phyloP scores from a whole-genome alignment of 169 alveolate genomes.

The Plasmodium relictum region DNA sequence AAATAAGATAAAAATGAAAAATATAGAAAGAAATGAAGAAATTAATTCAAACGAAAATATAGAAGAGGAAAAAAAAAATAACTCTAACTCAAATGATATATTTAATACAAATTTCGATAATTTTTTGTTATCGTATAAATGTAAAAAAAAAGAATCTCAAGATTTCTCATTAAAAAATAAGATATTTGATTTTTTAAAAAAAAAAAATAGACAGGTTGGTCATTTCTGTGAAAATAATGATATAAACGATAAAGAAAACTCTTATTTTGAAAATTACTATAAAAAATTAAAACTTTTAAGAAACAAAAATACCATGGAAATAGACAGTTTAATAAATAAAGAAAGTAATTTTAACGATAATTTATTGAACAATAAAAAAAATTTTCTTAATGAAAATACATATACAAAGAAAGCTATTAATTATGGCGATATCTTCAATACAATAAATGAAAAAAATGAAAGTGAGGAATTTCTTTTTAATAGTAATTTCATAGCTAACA shows the following conservation, averaged over 20 bases:
- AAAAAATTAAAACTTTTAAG: conserved; percentile 3
- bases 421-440: not conserved
- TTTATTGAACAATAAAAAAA: not conserved
- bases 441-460: not conserved
- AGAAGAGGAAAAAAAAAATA: not conserved
- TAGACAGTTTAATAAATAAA: not conserved
- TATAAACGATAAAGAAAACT: not conserved
- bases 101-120: conserved; percentile 38
- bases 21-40: not conserved
- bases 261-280: conserved; percentile 10
- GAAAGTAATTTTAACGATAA: not conserved
- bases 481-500: conserved; percentile 5
- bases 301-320: not conserved
- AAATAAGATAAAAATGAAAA: conserved; percentile 15
- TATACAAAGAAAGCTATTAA: conserved; percentile 1
- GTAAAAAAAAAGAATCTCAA: conserved; percentile 18
- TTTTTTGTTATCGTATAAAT: conserved; percentile 52
- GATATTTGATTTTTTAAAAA: conserved; percentile 26
- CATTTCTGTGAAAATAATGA: not conserved
- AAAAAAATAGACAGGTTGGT: not conserved
- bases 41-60: not conserved
- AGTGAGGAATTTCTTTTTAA: conserved; percentile 55
- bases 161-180: not conserved
- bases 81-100: conserved; percentile 6
- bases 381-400: not conserved